Evolutionary conservation across 257 asterid species (phyloP), one percentile per base, ranked within the genome.

Genomic region (Fraxinus cuspidata): DNA sequence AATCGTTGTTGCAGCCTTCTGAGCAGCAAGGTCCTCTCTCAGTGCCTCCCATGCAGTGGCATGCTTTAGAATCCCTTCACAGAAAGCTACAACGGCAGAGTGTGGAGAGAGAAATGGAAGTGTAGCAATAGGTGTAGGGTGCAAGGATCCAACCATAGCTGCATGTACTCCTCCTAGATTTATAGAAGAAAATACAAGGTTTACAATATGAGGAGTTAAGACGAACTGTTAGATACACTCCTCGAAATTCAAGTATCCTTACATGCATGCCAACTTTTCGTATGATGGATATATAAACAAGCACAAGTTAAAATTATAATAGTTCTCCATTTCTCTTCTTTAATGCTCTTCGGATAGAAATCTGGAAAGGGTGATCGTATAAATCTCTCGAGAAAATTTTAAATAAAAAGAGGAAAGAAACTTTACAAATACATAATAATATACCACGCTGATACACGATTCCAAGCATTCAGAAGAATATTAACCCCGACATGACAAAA

Each of bases 31-130:
- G 80, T 95, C 99, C 12, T 93, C 83, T 83, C 94, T 85, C 42
- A 95, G 94, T 51, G 93, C 98, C 78, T 95, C 99, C 98, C 99
- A 95, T 25, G 99, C 99, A 16, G 99, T 93, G 71, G 94, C 99
- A 83, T 95, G 91, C 83, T 95, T 89, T 75, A 95, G 75, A 16
- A 95, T 86, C 79, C 98, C 98, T 81, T 95, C 99, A 67, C 99
- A 93, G 80, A 95, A 94, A 23, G 98, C 97, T 78, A 92, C 98
- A n/a, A 84, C 97, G 9, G 97, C 98, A 37, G 97, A 94, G 87
- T 90, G 98, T 63, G 99, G 99, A 72, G 98, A 95, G 53, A 95
- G 97, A 84, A 93, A 95, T 7, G 99, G 99, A 75, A 93, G 89
- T 12, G 96, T 91, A 68, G 99, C 99, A 77, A 95, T 87, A 40